Base-by-base conservation (phyloP, 805 yeast species). In the Wickerhamomyces xylosicus region DNA sequence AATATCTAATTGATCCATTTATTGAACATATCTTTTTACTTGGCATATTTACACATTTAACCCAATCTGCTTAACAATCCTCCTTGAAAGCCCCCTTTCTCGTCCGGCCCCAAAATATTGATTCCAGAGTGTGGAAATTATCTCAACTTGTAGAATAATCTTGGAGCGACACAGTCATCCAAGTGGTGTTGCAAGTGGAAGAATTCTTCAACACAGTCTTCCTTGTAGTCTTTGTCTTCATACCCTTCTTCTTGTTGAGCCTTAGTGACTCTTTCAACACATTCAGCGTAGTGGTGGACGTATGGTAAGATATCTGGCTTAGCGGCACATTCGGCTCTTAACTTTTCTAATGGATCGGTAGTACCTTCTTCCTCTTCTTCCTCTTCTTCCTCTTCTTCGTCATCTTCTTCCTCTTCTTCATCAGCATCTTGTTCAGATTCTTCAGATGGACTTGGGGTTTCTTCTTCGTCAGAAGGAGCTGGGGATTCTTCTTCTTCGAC, bases 141-240 rank as follows among this genome's bases (percentile, higher is more conserved):
- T 66, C 84, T 85, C 66, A 87, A 77, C 66, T 79, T 83, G 70
- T 74, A 67, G 71, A 87, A 85, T 62, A 89, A 71, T 62, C 77
- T 81, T 66, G 95, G 95, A 46, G 95, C 86, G 60, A 82, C 86
- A 69, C 95, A 78, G 61, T 85, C 90, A 64, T 85, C 86, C 57
- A 89, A 53, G 69, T 95, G 86, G 66, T 90, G 97, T 64, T 86
- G 86, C 59, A 89, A 72, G 68, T 92, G 97, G 86, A 90, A 89
- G 64, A 83, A 90, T 67, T 90, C 98, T 66, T 90, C 97, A 45
- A 90, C 82, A 72, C 98, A 90, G 67, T 90, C 97, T 71, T 90
- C 98, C 67, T 90, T 90, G 73, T 85, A 72, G 14, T 71, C 78
- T 54, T 72, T 74, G 41, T 81, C 79, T 22, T 64, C 95, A 62